Conservation (phyloP, 2,329 filamentous ascomycete species). For the Penicillium sp. region DNA sequence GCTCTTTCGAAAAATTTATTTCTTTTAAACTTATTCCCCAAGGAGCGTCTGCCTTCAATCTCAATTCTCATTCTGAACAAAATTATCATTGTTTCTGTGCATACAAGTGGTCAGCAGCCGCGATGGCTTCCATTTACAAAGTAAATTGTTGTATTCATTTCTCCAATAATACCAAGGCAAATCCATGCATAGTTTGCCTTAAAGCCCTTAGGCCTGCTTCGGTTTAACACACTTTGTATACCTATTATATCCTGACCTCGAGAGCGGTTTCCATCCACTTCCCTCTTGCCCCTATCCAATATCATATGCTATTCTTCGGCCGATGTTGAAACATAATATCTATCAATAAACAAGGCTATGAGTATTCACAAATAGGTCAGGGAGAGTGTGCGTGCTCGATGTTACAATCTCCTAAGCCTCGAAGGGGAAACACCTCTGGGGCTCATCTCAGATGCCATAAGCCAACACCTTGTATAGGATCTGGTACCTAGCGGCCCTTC, state of each 20-base stretch:
- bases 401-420: neutral
- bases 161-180: no score
- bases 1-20: neutral
- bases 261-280: no score
- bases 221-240: no score
- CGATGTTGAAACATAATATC: no score
- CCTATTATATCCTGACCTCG: no score
- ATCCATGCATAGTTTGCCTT: no score
- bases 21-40: neutral
- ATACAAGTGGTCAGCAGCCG: neutral
- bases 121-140: neutral
- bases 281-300: no score
- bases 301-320: no score
- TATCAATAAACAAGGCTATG: no score
- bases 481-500: neutral
- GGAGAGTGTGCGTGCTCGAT: neutral
- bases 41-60: neutral
- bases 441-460: neutral
- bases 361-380: neutral
- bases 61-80: neutral
- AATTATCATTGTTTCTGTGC: neutral
- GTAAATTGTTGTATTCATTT: no score
- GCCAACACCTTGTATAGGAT: neutral
- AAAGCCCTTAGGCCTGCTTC: no score
- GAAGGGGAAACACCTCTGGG: neutral